Evolutionary conservation across 805 yeast genomes (phyloP), one percentile per base, ranked within the genome.

Genomic region (Saitoella complicata): DNA sequence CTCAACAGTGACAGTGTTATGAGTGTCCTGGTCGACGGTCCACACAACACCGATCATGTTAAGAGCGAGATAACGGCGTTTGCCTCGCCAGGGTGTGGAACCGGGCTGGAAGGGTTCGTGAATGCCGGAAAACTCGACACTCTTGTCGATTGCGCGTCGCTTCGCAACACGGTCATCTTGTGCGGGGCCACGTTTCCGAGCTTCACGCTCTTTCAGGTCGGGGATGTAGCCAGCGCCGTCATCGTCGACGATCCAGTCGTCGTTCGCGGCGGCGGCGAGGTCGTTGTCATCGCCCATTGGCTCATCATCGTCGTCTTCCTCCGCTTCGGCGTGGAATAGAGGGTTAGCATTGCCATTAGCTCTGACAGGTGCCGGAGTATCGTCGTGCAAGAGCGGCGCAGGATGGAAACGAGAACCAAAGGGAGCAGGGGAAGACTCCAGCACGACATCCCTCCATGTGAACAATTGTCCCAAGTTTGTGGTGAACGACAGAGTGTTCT

Each of bases 41-140:
- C 93, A 81, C 0, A 78, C 80, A 57, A 83, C 82, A 0, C 96
- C 98, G 7, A 51, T 39, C 11, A 50, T 32, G 10, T 46, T 49
- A 37, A 51, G 13, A 13, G 51, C 30, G 11, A 37, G 32, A 13
- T 38, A 38, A 7, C 95, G 68, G 60, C 88, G 72, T 43, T 75
- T 73, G 43, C 65, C 63, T 32, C 62, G 61, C 80, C 87, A 86
- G 0, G 95, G 94, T 0, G 97, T 88, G 5, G 80, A 73, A 1
- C 97, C 97, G 1, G 84, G 81, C 3, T 94, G 84, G 53, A 76
- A 80, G 0, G 95, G 87, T 40, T 63, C 47, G 40, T 52, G 59
- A 21, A 41, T 13, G 7, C 21, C 12, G n/a, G 39, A n/a, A 7
- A 29, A 32, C 29, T 32, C 10, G 8, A 41, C 8, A 8, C 43